Evolutionary conservation across 75 land plant species (phyloP).

Genomic region (Pinus tabuliformis): DNA sequence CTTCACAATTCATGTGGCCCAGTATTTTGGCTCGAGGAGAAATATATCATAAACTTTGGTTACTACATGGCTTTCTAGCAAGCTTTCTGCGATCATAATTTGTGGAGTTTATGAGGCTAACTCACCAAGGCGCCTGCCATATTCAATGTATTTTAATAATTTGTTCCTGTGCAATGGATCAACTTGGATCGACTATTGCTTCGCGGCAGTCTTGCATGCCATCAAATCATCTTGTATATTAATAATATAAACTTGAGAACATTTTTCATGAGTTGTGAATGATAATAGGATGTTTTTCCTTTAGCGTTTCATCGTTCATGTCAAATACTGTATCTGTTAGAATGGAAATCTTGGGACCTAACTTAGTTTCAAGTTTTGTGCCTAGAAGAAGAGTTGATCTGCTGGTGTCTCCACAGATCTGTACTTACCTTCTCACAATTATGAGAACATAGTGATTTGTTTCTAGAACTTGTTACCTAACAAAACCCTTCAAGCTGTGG

Average conservation of each 20-base stretch:
- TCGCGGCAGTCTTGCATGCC: background rate
- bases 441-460: background rate
- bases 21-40: background rate
- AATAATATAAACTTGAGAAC: background rate
- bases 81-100: background rate
- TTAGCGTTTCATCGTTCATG: background rate
- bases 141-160: background rate
- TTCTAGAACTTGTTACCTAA: background rate
- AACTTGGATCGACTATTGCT: background rate
- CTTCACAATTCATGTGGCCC: background rate
- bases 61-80: background rate
- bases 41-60: background rate
- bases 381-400: background rate
- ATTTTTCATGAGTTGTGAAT: background rate
- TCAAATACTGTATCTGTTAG: background rate
- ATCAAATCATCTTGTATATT: background rate
- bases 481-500: background rate
- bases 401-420: background rate
- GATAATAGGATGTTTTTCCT: background rate
- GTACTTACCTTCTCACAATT: background rate
- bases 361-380: background rate
- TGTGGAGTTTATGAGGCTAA: background rate
- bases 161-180: background rate
- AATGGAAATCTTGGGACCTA: background rate
- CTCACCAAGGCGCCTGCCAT: background rate